These are phyloP conservation scores for Trichoderma koningiopsis DNA, from an alignment of 2,329 filamentous ascomycete species.

Conservation along the genomic window DNA sequence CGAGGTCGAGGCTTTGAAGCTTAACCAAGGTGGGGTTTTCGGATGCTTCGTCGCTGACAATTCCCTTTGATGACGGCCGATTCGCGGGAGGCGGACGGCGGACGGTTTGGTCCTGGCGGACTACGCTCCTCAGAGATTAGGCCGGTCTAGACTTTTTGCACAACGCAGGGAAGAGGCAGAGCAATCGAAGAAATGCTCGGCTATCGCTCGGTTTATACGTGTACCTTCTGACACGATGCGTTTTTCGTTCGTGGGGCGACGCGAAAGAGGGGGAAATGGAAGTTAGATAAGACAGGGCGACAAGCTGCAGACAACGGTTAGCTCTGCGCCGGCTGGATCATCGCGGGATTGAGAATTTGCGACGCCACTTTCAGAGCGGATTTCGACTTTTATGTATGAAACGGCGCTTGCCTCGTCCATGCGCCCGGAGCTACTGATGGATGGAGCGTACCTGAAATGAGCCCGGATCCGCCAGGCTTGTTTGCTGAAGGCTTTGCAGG, in stretches of 20 bases:
- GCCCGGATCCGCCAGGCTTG: conserved; percentile 2
- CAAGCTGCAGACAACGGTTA: background rate
- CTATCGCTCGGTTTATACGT: conserved; percentile 21
- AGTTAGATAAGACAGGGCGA: background rate
- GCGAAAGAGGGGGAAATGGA: background rate
- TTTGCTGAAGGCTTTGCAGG: conserved; percentile 7
- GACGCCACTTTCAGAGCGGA: background rate
- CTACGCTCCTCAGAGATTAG: conserved; percentile 21
- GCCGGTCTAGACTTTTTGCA: conserved; percentile 24
- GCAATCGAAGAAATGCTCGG: conserved; percentile 8
- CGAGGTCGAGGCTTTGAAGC: conserved; percentile 20
- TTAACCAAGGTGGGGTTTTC: conserved; percentile 20
- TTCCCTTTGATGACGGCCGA: conserved; percentile 18
- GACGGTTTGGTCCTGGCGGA: conserved; percentile 20
- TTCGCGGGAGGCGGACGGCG: conserved; percentile 26
- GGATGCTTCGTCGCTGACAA: conserved; percentile 22
- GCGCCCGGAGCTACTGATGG: conserved; percentile 4
- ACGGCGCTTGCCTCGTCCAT: conserved; percentile 21
- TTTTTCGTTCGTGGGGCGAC: conserved; percentile 11
- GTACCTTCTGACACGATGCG: conserved; percentile 1
- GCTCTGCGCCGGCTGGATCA: conserved; percentile 1
- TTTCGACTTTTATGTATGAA: conserved; percentile 15
- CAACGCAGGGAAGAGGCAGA: conserved; percentile 1
- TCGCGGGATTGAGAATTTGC: background rate
- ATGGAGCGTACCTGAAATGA: background rate